Evolutionary conservation across 805 yeast genomes (phyloP).

Genomic region (Kodamaea lidongshanica): DNA sequence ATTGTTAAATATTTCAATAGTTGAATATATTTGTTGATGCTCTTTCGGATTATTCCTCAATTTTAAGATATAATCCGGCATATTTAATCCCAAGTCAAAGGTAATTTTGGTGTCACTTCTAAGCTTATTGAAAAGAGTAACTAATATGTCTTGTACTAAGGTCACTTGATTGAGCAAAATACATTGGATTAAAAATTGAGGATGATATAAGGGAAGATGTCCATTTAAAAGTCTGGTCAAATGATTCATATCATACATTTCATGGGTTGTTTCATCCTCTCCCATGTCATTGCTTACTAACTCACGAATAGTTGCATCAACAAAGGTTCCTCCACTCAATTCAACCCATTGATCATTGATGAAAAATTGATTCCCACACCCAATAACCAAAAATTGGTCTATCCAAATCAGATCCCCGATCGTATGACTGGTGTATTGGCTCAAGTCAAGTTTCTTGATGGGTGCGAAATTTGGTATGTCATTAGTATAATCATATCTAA

Average conservation of each 20-base stretch:
- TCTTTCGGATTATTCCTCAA: constrained; percentile 9
- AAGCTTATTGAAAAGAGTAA: constrained; percentile 45
- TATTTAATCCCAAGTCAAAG: constrained; percentile 31
- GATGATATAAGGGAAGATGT: constrained; percentile 84
- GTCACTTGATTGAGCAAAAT: constrained; percentile 55
- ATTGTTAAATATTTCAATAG: constrained; percentile 4
- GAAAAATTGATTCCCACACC: constrained; percentile 85
- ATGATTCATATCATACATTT: constrained; percentile 51
- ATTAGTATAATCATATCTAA: constrained; percentile 85
- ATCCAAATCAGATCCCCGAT: constrained; percentile 92
- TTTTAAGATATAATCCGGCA: constrained; percentile 16
- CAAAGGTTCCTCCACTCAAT: constrained; percentile 20
- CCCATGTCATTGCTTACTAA: constrained; percentile 14
- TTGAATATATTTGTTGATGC: neutral
- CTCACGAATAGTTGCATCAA: constrained; percentile 50
- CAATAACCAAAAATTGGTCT: constrained; percentile 71
- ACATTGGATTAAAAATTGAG: constrained; percentile 76
- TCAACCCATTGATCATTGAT: constrained; percentile 61
- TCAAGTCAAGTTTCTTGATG: constrained; percentile 65
- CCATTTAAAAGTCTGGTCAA: constrained; percentile 78
- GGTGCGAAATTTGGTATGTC: constrained; percentile 70
- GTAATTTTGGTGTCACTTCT: constrained; percentile 30
- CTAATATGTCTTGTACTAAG: constrained; percentile 52
- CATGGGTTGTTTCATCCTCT: constrained; percentile 6
- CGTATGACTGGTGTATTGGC: constrained; percentile 64